Base-by-base conservation (phyloP, 1,139 yeast genomes). In the Magnusiomyces tetraspermus region DNA sequence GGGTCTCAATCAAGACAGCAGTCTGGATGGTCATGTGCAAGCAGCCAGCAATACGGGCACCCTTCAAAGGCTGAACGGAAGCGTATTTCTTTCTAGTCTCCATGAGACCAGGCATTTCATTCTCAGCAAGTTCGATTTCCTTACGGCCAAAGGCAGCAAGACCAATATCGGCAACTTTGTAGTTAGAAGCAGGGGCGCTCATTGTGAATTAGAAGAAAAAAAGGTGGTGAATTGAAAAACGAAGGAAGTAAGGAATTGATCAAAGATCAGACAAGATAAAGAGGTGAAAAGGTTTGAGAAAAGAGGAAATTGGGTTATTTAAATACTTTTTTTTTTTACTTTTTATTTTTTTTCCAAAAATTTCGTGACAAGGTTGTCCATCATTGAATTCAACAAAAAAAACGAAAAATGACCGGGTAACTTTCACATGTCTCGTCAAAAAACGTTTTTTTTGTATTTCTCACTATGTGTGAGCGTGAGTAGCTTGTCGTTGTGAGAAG, bases 41-140 rank as follows among this genome's bases (percentile, higher is more conserved):
- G 80, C 97, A 90, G 71, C 98, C 98, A 61, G 98, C 98, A 70
- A 92, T 83, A 78, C 97, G 85, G 64, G 98, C 98, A 69, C 98
- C 98, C 76, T 86, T 85, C 75, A 92, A 83, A 63, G 98, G 98
- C 77, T 92, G 97, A 61, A 81, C 83, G 55, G 78, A 77, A 65
- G 95, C 97, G 78, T 90, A 92, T 75, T 85, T 83, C 74, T 79
- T 80, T 79, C 98, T 86, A 77, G 92, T 90, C 77, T 90, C 87
- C 95, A 92, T 92, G 71, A 92, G 83, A 80, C 99, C 99, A 66
- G 98, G 98, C 98, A 94, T 94, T 78, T 92, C 98, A 73, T 92
- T 92, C 80, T 94, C 98, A 62, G 98, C 92, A 73, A 92, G 83
- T 77, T 92, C 97, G 70, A 92, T 92, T 77, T 92, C 99, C 78